Conservation (phyloP, 495 filamentous ascomycete genomes). For the Hypoxylon fuscum region DNA sequence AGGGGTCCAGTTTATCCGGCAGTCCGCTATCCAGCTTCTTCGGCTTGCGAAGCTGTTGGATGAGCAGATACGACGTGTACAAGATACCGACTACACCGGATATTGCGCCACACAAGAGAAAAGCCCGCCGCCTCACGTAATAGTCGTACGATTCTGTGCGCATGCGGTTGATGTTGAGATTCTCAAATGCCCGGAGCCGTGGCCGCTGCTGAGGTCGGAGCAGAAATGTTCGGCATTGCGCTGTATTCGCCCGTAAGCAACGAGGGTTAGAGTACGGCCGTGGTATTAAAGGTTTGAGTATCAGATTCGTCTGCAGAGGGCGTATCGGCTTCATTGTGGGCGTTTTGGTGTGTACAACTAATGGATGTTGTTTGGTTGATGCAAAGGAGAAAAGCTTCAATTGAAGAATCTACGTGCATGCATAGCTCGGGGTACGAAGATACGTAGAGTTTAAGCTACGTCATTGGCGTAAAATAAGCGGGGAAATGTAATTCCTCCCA, state of each 20-base stretch:
- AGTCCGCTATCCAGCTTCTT: slow-evolving; percentile 56
- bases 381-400: not conserved
- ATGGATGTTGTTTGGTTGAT: not conserved
- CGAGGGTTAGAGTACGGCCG: slow-evolving; percentile 2
- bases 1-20: slow-evolving; percentile 52
- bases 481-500: slow-evolving; percentile 10
- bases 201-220: slow-evolving; percentile 26
- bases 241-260: slow-evolving; percentile 9
- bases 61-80: slow-evolving; percentile 54
- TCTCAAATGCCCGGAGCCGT: slow-evolving; percentile 49
- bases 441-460: not conserved
- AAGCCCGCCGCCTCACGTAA: slow-evolving; percentile 54
- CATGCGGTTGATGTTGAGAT: slow-evolving; percentile 56
- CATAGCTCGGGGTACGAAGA: too few species aligned
- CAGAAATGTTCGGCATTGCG: slow-evolving; percentile 51
- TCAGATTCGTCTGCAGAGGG: slow-evolving; percentile 19
- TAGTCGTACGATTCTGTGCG: slow-evolving; percentile 51
- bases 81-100: slow-evolving; percentile 59
- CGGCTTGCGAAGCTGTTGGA: slow-evolving; percentile 46
- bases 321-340: slow-evolving; percentile 40
- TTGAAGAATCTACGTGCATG: too few species aligned
- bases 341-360: slow-evolving; percentile 1
- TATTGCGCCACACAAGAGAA: slow-evolving; percentile 57
- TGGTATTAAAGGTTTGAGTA: slow-evolving; percentile 13
- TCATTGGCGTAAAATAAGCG: not conserved